phyloP scores from a whole-genome alignment of 495 filamentous ascomycete genomes.

The Trichocladium uniseriatum region DNA sequence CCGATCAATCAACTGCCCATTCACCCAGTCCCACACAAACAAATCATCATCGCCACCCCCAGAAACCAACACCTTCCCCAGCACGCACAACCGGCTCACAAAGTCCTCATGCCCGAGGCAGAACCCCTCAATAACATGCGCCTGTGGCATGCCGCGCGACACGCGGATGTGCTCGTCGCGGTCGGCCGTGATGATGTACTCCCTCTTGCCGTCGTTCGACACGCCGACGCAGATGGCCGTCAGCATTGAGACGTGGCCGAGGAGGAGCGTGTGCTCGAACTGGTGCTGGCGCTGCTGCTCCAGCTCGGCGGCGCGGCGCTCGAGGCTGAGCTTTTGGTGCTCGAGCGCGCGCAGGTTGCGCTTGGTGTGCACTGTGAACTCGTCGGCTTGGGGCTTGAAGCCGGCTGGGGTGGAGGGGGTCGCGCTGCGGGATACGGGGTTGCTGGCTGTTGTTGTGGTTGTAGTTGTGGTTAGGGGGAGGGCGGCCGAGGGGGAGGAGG shows the following conservation, averaged over 20 bases:
- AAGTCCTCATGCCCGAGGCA: constrained; percentile 83
- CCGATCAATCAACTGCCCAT: constrained; percentile 44
- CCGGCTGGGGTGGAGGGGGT: constrained; percentile 10
- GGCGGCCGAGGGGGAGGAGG: background rate
- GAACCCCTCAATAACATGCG: constrained; percentile 79
- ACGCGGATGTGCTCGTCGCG: constrained; percentile 96
- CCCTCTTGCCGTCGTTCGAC: constrained; percentile 20
- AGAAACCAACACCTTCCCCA: constrained; percentile 56
- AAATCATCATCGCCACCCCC: constrained; percentile 77
- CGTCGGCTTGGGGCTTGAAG: constrained; percentile 50
- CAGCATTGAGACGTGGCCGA: constrained; percentile 92
- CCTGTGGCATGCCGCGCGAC: constrained; percentile 71
- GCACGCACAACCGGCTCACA: constrained; percentile 62
- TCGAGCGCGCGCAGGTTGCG: constrained; percentile 67
- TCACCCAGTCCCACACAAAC: constrained; percentile 73
- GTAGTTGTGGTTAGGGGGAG: background rate
- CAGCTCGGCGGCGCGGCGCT: constrained; percentile 23
- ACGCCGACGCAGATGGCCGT: constrained; percentile 55
- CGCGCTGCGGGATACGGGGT: constrained; percentile 11
- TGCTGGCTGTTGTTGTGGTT: background rate
- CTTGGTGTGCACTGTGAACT: constrained; percentile 72
- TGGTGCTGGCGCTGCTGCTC: constrained; percentile 28
- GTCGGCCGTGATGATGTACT: constrained; percentile 80
- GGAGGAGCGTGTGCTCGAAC: constrained; percentile 65
- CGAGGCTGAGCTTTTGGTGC: constrained; percentile 52